Evolutionary conservation across 192 early-diverging fungal species (phyloP), one percentile per base, ranked within the genome.

Genomic region (Ambispora gerdemannii): DNA sequence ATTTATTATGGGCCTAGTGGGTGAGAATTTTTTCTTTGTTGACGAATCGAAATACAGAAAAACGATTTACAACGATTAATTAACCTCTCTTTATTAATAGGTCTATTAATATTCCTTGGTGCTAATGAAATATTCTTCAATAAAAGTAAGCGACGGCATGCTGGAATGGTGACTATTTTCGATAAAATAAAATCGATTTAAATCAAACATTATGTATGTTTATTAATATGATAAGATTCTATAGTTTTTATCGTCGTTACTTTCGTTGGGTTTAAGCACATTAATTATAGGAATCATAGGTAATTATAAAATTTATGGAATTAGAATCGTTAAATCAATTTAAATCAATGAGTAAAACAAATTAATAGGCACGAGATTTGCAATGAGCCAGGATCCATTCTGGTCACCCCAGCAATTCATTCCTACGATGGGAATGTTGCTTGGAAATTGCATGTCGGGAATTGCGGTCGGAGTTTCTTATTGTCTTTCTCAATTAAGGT

Each of bases 381-480:
- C 91, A 28, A 82, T 95, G 67, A 82, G 86, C 24, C 85, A 87
- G 70, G 70, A 74, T 24, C 91, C 91, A 2, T 87, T 90, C 59
- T 90, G 84, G 71, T 77, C 82, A 17, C 89, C 93, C 4, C 79
- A 78, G 22, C 85, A 89, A 74, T 95, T 92, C 64, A 91, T 95
- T 51, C 92, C 93, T n/a, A 92, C 89, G 0, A 78, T 96, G 6
- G 94, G 92, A 30, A 96, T 96, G 94, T 75, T 96, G 32, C 84
- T 94, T 17, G 92, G 92, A 32, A 94, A 92, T 72, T 78, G 83
- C 47, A 89, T 93, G 84, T 86, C 85, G 11, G 88, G 86, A 19
- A 83, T 88, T 43, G 84, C 90, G 13, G 77, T 93, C 52, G 91
- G 86, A 0, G 79, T 87, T 59, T 80, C 83, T 19, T 63, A 77